phyloP scores from a whole-genome alignment of 169 alveolate genomes.

The Eimeria necatrix region DNA sequence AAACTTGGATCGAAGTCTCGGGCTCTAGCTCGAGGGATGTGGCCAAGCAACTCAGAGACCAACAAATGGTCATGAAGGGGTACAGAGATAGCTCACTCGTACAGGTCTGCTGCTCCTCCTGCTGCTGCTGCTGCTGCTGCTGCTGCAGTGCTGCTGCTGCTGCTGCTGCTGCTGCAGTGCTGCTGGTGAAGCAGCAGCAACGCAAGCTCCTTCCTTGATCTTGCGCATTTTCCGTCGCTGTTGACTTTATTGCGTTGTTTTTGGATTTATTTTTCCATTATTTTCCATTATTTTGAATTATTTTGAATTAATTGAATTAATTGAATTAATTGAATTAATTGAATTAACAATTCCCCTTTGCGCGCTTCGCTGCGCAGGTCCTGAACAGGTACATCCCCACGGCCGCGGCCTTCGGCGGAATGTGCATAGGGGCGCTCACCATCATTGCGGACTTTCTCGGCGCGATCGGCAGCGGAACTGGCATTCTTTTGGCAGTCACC shows the following conservation, averaged over 20 bases:
- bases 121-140: background rate
- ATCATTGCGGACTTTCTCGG: conserved; percentile 99
- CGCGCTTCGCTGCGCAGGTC: no score
- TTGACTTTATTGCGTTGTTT: no score
- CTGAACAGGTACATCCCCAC: conserved; percentile 97
- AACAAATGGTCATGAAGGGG: conserved; percentile 96
- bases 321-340: background rate
- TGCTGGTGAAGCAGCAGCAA: no score
- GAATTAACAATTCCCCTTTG: no score
- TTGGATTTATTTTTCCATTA: background rate
- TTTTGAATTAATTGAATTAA: background rate
- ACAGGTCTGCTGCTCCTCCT: conserved; percentile 75
- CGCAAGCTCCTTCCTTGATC: no score
- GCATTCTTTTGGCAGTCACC: conserved; percentile 97
- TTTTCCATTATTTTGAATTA: background rate
- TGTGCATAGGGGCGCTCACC: conserved; percentile 99
- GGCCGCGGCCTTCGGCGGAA: conserved; percentile 99
- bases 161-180: no score
- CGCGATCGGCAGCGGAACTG: conserved; percentile 99
- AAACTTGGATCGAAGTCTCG: conserved; percentile 99
- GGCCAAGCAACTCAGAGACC: conserved; percentile 99
- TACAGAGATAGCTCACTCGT: conserved; percentile 93
- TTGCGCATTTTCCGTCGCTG: no score
- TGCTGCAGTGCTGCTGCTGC: no score
- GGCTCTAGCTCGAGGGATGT: conserved; percentile 99